Evolutionary conservation across 148 eudicot genomes (phyloP).

Genomic region (Rheum nobile): DNA sequence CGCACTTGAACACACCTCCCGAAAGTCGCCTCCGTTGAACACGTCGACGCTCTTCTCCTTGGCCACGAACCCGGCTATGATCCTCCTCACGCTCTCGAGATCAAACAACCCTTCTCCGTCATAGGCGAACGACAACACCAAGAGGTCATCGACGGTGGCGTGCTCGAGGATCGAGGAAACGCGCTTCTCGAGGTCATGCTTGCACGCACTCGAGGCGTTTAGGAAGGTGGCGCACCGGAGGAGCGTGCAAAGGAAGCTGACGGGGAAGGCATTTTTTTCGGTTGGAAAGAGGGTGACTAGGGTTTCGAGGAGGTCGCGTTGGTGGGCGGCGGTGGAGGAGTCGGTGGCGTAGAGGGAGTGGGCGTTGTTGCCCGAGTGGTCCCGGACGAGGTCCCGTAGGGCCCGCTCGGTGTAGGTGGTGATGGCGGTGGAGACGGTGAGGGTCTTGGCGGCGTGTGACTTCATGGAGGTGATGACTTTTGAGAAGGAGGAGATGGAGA

Average conservation of each 20-base stretch:
- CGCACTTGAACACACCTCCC: constrained; percentile 50
- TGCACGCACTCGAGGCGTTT: constrained; percentile 30
- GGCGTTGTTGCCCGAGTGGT: constrained; percentile 49
- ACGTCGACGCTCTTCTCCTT: constrained; percentile 85
- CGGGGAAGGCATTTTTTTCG: constrained; percentile 61
- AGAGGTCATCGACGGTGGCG: constrained; percentile 66
- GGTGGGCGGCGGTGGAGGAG: constrained; percentile 30
- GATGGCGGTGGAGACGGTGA: constrained; percentile 61
- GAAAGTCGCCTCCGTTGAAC: constrained; percentile 67
- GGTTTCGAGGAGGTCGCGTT: constrained; percentile 40
- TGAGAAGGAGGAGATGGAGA: constrained; percentile 51
- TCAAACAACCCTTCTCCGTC: constrained; percentile 77
- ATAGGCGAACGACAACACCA: constrained; percentile 51
- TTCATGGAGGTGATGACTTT: constrained; percentile 51
- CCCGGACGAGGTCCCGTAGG: constrained; percentile 53
- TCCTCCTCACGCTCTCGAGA: constrained; percentile 78
- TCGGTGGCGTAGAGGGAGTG: constrained; percentile 15
- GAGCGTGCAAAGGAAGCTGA: constrained; percentile 70
- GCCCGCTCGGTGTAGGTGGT: constrained; percentile 65
- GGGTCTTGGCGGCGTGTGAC: constrained; percentile 46
- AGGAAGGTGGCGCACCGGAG: constrained; percentile 62
- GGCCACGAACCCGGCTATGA: constrained; percentile 58
- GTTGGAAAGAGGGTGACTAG: constrained; percentile 54
- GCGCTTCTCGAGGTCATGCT: constrained; percentile 69
- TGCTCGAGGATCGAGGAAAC: constrained; percentile 63